Evolutionary conservation across 1,139 yeast species (phyloP), one percentile per base, ranked within the genome.

Genomic region (Candida glucosophila): DNA sequence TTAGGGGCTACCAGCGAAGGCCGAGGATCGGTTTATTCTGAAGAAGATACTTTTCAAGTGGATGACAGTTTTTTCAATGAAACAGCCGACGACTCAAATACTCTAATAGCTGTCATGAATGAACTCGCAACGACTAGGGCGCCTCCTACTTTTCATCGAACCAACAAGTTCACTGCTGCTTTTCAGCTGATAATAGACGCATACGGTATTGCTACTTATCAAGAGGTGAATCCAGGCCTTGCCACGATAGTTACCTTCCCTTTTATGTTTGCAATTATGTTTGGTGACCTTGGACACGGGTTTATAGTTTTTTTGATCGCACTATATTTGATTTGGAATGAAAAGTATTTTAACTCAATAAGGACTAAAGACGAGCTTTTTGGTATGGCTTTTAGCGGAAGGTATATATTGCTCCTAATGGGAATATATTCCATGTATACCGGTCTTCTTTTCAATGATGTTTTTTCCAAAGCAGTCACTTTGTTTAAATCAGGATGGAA

Each of bases 211-310:
- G 93, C 95, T 9, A 76, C 93, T 7, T 88, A 90, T 55, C 86
- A 83, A 47, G 99, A 90, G 52, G 92, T 90, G 19, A 90, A 90
- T 45, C 96, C 98, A 2, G 97, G 95, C 29, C 65, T 90, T 37
- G 93, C 98, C 4, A 83, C 99, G 0, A 72, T 88, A 24, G 81
- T 90, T 18, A 90, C 99, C 0, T 90, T 90, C 59, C 99, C 99
- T 9, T 90, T 92, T 55, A 85, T 90, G 95, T 90, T 90, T 62
- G 96, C 98, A 19, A 82, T 92, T 41, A 90, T 90, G 99, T 90
- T 90, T 66, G 99, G 98, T 55, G 99, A 90, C 58, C 56, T 88
- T 34, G 99, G 99, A 4, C 99, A 90, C 52, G 98, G 98, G 11
- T 61, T 85, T 29, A 70, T 92, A 33, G 64, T 92, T 41, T 60